Evolutionary conservation across 148 eudicot species (phyloP).

Genomic region (Rhododendron simsii): DNA sequence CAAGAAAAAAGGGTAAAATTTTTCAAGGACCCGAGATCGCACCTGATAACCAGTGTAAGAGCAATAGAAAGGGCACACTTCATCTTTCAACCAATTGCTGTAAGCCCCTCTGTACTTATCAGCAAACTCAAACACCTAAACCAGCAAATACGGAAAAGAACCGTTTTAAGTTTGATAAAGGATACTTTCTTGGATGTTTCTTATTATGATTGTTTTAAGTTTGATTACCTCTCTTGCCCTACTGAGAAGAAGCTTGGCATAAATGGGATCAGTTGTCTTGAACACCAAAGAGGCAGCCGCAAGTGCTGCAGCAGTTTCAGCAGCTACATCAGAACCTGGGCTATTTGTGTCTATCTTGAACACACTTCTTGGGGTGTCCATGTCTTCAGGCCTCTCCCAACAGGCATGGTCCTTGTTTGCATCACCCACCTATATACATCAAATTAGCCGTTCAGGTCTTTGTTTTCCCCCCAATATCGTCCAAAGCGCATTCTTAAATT

Average conservation of each 20-base stretch:
- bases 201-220: background rate
- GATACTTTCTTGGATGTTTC: background rate
- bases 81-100: constrained; percentile 43
- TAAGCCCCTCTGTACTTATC: constrained; percentile 76
- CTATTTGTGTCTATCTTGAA: constrained; percentile 64
- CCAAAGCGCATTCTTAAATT: background rate
- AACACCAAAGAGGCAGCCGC: constrained; percentile 94
- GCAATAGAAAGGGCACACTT: constrained; percentile 64
- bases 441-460: background rate
- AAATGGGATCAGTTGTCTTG: constrained; percentile 58
- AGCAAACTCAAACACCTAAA: constrained; percentile 76
- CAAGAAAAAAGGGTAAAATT: background rate
- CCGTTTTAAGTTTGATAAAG: background rate
- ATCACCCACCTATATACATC: constrained; percentile 68
- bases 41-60: constrained; percentile 74
- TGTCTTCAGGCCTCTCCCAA: constrained; percentile 99
- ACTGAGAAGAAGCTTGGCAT: constrained; percentile 54
- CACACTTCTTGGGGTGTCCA: constrained; percentile 96
- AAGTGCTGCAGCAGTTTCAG: constrained; percentile 97
- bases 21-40: background rate
- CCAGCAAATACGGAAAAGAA: background rate
- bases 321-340: constrained; percentile 96
- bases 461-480: background rate
- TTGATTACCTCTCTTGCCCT: constrained; percentile 71
- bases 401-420: constrained; percentile 82